phyloP scores from a whole-genome alignment of 768 basidiomycete genomes.

The Asterophora lycoperdoides region DNA sequence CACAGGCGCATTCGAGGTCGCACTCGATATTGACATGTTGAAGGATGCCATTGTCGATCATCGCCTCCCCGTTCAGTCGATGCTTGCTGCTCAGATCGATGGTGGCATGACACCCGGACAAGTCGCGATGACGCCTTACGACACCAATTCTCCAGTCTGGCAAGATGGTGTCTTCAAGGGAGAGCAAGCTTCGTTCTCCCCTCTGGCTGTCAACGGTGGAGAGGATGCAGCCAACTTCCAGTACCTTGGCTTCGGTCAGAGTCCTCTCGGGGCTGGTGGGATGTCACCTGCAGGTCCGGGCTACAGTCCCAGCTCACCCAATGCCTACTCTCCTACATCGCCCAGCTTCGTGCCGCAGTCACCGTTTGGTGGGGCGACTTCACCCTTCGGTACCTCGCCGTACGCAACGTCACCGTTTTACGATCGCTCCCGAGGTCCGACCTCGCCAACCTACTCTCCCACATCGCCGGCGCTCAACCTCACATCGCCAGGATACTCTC shows the following conservation, averaged over 20 bases:
- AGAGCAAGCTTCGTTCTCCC: conserved; percentile 91
- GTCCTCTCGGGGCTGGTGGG: conserved; percentile 75
- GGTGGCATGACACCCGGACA: conserved; percentile 90
- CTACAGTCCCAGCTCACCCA: conserved; percentile 91
- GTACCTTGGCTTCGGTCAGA: conserved; percentile 75
- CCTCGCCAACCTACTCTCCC: conserved; percentile 85
- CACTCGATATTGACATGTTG: conserved; percentile 95
- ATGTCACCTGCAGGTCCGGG: conserved; percentile 88
- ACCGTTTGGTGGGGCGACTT: conserved; percentile 77
- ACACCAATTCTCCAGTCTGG: conserved; percentile 85
- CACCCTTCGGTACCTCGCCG: conserved; percentile 76
- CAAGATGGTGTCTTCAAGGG: conserved; percentile 74
- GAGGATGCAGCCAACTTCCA: conserved; percentile 79
- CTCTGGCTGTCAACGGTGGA: conserved; percentile 79
- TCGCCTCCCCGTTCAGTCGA: conserved; percentile 79
- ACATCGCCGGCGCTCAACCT: conserved; percentile 80
- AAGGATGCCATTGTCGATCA: conserved; percentile 98
- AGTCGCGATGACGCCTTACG: conserved; percentile 96
- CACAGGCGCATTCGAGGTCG: conserved; percentile 93
- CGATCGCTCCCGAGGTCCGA: conserved; percentile 52
- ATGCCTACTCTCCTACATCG: conserved; percentile 84
- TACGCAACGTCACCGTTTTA: conserved; percentile 87
- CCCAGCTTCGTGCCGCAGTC: conserved; percentile 82
- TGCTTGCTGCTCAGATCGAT: conserved; percentile 74
- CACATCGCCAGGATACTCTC: conserved; percentile 81